phyloP scores from a whole-genome alignment of 805 yeast genomes.

The Cyberlindnera xylosilytica region DNA sequence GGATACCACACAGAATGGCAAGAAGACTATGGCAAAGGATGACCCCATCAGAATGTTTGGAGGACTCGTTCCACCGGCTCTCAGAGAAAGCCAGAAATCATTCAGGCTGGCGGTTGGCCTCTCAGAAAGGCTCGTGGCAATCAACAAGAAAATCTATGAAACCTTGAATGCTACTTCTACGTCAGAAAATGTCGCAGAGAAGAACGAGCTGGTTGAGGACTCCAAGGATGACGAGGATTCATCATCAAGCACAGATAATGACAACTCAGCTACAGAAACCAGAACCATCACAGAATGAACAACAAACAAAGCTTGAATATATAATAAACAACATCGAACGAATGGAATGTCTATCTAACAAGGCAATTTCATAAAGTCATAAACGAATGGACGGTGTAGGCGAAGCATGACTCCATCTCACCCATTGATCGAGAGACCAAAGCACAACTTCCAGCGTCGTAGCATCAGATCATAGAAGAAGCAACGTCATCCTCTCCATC shows the following conservation, averaged over 20 bases:
- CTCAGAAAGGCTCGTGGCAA: slow-evolving; percentile 6
- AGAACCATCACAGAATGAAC: too few relatives aligned
- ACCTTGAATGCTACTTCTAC: background rate
- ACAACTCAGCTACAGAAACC: too few relatives aligned
- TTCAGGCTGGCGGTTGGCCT: slow-evolving; percentile 34
- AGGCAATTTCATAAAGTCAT: background rate
- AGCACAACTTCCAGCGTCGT: too few relatives aligned
- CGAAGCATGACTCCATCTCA: too few relatives aligned
- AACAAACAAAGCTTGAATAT: background rate
- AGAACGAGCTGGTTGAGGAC: too few relatives aligned
- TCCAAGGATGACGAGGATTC: too few relatives aligned
- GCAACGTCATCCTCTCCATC: background rate
- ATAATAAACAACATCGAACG: background rate
- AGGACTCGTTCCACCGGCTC: slow-evolving; percentile 40
- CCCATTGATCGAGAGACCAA: too few relatives aligned
- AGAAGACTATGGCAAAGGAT: slow-evolving; percentile 8
- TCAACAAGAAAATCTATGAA: background rate
- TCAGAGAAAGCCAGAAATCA: slow-evolving; percentile 36
- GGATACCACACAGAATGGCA: too few relatives aligned
- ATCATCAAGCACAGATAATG: too few relatives aligned
- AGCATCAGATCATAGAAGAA: too few relatives aligned
- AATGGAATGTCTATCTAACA: slow-evolving; percentile 4
- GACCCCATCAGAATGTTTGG: slow-evolving; percentile 48
- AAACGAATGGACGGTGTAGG: background rate
- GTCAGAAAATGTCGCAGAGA: background rate